Evolutionary conservation across 2,329 filamentous ascomycete species (phyloP).

Genomic region (Colletotrichum gloeosporioides): DNA sequence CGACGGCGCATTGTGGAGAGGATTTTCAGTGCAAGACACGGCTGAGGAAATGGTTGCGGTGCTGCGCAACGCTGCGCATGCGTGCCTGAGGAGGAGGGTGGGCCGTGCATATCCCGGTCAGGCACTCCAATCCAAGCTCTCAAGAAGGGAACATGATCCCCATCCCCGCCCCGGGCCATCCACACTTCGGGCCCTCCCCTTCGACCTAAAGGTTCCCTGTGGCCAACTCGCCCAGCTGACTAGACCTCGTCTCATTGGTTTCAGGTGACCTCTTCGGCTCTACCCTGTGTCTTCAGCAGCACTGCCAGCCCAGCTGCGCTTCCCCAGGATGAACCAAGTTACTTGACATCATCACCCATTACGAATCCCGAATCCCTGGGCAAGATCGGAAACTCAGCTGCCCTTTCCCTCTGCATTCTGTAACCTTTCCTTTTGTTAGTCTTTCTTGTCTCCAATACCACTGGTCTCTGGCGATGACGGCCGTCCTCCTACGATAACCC

Average conservation of each 20-base stretch:
- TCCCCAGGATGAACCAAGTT: conserved; percentile 19
- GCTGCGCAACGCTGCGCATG: not conserved
- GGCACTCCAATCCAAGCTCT: conserved; percentile 6
- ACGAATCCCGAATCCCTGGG: conserved; percentile 15
- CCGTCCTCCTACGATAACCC: not conserved
- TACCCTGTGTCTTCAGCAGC: not conserved
- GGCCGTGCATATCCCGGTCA: conserved; percentile 12
- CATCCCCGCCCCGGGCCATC: conserved; percentile 14
- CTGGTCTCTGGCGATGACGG: conserved; percentile 1
- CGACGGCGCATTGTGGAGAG: not conserved
- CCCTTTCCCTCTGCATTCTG: not conserved
- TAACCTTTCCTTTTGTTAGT: not conserved
- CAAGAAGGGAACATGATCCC: conserved; percentile 8
- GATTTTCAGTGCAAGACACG: not conserved
- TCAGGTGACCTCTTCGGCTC: conserved; percentile 14
- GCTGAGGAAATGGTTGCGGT: not conserved
- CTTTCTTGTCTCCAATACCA: not conserved
- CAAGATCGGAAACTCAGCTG: conserved; percentile 6
- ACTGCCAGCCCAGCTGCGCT: not conserved
- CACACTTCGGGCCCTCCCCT: not conserved
- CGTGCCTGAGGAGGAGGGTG: not conserved
- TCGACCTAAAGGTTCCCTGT: not conserved
- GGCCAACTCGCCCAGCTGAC: conserved; percentile 14
- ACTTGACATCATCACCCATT: conserved; percentile 24
- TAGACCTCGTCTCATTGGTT: conserved; percentile 22